Conservation (phyloP, 2,329 filamentous ascomycete genomes). For the Botrytis porri region DNA sequence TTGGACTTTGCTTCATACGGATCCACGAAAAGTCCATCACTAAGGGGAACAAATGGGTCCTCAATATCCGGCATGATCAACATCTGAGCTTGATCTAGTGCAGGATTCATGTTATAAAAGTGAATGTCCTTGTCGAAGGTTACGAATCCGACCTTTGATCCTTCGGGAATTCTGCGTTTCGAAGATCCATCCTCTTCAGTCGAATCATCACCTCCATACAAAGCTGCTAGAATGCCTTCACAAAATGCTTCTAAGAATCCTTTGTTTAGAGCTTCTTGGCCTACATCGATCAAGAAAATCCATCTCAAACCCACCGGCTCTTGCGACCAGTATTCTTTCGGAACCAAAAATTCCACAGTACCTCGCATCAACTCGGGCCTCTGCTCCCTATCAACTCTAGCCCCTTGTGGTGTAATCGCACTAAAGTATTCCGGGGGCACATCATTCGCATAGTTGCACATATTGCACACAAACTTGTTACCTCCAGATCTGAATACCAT, state of each 20-base stretch:
- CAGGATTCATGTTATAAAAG: constrained; percentile 88
- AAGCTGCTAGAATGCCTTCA: constrained; percentile 77
- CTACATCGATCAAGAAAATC: constrained; percentile 91
- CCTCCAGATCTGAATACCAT: constrained; percentile 95
- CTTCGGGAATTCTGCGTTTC: constrained; percentile 64
- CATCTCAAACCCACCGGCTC: constrained; percentile 84
- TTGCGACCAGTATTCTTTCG: constrained; percentile 98
- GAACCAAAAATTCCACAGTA: constrained; percentile 93
- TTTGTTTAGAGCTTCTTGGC: constrained; percentile 85
- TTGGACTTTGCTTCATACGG: constrained; percentile 84
- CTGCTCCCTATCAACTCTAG: constrained; percentile 82
- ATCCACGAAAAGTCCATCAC: constrained; percentile 91
- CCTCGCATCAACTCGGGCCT: constrained; percentile 86
- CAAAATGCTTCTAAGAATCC: constrained; percentile 89
- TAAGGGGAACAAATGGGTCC: constrained; percentile 90
- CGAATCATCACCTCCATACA: constrained; percentile 68
- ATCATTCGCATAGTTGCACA: constrained; percentile 96
- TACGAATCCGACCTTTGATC: constrained; percentile 87
- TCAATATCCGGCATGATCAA: constrained; percentile 97
- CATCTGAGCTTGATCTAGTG: constrained; percentile 88
- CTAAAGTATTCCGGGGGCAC: constrained; percentile 90
- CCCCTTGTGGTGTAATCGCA: constrained; percentile 81
- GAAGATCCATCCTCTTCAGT: constrained; percentile 48
- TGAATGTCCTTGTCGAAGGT: constrained; percentile 97
- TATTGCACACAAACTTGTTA: constrained; percentile 96